These are phyloP conservation scores for Metarhizium robertsii DNA, from an alignment of 2,329 filamentous ascomycete species.

Conservation along the genomic window DNA sequence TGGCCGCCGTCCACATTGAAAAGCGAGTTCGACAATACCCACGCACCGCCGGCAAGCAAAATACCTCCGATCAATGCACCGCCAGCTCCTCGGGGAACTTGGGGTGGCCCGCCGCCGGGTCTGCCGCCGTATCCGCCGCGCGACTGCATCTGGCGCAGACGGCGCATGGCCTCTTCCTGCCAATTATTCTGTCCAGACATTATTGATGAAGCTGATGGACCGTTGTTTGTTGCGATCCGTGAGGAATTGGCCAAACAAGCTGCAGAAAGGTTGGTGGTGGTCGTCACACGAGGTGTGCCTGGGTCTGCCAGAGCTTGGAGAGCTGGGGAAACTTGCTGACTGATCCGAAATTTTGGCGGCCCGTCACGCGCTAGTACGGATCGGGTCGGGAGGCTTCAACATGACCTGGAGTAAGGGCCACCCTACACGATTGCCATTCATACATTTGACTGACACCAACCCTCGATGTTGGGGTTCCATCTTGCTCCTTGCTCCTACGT, in stretches of 20 bases:
- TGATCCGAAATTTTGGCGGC: slow-evolving; percentile 3
- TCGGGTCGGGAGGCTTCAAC: background rate
- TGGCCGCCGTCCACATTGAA: slow-evolving; percentile 96
- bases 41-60: slow-evolving; percentile 38
- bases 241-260: background rate
- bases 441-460: too few species aligned
- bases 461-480: too few species aligned
- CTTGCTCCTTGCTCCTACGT: background rate
- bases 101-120: slow-evolving; percentile 27
- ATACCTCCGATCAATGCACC: slow-evolving; percentile 30
- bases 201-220: background rate
- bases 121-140: slow-evolving; percentile 33
- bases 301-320: background rate
- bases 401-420: background rate
- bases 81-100: slow-evolving; percentile 29
- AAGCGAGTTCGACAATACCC: slow-evolving; percentile 50
- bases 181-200: slow-evolving; percentile 30
- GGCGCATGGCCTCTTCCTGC: slow-evolving; percentile 42
- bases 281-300: slow-evolving; percentile 2
- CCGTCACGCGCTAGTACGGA: background rate
- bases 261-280: background rate
- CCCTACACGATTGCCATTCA: too few species aligned
- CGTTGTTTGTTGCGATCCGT: background rate
- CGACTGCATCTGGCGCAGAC: slow-evolving; percentile 38
- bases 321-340: slow-evolving; percentile 3